phyloP scores from a whole-genome alignment of 176 grass and related monocot species.

The Luzula sylvatica region DNA sequence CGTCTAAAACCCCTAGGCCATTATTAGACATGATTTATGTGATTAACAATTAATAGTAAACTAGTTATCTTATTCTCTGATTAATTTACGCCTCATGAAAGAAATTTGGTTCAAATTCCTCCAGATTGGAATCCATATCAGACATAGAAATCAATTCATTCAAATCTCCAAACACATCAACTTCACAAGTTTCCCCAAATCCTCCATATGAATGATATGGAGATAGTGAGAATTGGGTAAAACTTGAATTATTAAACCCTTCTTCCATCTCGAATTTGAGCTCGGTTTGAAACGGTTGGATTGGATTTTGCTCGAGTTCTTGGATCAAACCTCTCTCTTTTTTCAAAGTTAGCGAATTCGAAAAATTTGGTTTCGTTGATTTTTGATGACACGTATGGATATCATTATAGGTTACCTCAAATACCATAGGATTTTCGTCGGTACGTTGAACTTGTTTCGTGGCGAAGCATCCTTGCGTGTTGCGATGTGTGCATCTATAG shows the following conservation, averaged over 20 bases:
- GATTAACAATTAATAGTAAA: neutral
- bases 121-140: slow-evolving; percentile 19
- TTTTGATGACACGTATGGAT: slow-evolving; percentile 46
- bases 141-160: slow-evolving; percentile 8
- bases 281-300: neutral
- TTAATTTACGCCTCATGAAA: slow-evolving; percentile 15
- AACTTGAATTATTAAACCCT: neutral
- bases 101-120: slow-evolving; percentile 26
- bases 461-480: slow-evolving; percentile 46
- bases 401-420: slow-evolving; percentile 64
- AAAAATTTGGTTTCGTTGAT: slow-evolving; percentile 15
- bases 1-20: neutral
- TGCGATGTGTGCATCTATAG: slow-evolving; percentile 80
- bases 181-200: neutral
- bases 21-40: neutral
- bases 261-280: neutral
- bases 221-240: neutral
- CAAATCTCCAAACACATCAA: neutral
- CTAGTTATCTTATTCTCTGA: neutral
- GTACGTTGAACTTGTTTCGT: slow-evolving; percentile 85
- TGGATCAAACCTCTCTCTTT: neutral
- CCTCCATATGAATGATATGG: neutral
- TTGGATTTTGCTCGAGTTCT: neutral
- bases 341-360: slow-evolving; percentile 2
- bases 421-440: slow-evolving; percentile 45